Evolutionary conservation across 2,329 filamentous ascomycete genomes (phyloP), one percentile per base, ranked within the genome.

Genomic region (Alternaria brassicicola): DNA sequence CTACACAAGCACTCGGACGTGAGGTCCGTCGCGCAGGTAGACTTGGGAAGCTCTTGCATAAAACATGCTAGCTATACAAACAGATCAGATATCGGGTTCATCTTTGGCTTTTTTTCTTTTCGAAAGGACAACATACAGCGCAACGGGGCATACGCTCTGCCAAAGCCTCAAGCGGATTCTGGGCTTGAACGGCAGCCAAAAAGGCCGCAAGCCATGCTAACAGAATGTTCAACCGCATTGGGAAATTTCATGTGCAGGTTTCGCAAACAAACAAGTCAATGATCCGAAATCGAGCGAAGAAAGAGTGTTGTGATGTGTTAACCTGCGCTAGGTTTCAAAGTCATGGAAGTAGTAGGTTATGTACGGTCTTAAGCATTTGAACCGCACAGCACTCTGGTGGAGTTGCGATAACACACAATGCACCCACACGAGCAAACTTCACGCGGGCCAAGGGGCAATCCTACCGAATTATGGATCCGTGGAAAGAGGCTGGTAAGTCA

Each of bases 1-100:
- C 65, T 73, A 60, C 80, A 82, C 21, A 81, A 69, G 55, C 80
- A 82, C 28, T 54, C 53, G 17, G 69, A 67, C 42, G 73, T 69
- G 52, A 81, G 69, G 4, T 79, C 77, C 1, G 69, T 58, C 4
- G 72, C 64, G 56, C 80, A 81, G 9, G 60, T 61, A 1, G 79
- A 80, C 58, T 70, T 63, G 4, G 73, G 65, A 19, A 78, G 57
- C 2, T 66, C 64, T 23, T 57, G n/a, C 25, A 36, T 56, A 21
- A 71, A 62, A 53, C 68, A 71, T 25, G 45, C 26, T 33, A 70
- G 33, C 68, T 71, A 25, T 3, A 46, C n/a, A 28, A n/a, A 31
- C 9, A 17, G 28, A 33, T 66, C 21, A 63, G 62, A 26, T 28
- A 23, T 15, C 25, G 7, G 9, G 6, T 47, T 30, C 15, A 26